A percentile compares a stretch with the other conserved stretches of the same genome.
Conservation (phyloP, 805 yeast genomes). For the Barnettozyma siamensis region DNA sequence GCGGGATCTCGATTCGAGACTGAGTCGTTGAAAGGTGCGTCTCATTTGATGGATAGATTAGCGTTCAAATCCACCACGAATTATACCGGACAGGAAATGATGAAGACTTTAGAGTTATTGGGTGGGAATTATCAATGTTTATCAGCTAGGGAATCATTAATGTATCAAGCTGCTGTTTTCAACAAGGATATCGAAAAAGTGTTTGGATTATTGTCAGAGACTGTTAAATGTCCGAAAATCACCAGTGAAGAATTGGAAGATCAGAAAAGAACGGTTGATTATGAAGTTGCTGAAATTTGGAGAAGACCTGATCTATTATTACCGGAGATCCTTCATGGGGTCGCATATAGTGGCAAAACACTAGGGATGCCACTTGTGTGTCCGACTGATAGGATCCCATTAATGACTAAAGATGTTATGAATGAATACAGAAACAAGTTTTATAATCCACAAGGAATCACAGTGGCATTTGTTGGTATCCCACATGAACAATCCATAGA, state of each 20-base stretch:
- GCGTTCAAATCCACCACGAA: conserved; percentile 72
- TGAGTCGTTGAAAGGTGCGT: conserved; percentile 55
- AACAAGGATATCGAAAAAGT: conserved; percentile 76
- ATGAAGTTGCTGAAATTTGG: conserved; percentile 80
- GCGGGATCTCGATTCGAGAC: conserved; percentile 88
- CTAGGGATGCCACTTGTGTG: conserved; percentile 84
- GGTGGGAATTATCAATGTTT: conserved; percentile 96
- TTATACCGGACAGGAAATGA: conserved; percentile 60
- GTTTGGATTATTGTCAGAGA: conserved; percentile 71
- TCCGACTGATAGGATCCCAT: conserved; percentile 60
- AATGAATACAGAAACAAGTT: conserved; percentile 56
- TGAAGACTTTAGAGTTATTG: conserved; percentile 64
- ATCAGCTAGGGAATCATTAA: conserved; percentile 83
- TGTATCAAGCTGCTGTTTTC: conserved; percentile 94
- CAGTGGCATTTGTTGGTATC: conserved; percentile 85
- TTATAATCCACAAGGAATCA: conserved; percentile 75
- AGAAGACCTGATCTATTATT: conserved; percentile 76
- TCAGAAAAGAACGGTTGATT: conserved; percentile 66
- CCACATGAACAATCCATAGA: conserved; percentile 62
- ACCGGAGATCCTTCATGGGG: conserved; percentile 85
- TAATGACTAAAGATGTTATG: conserved; percentile 48
- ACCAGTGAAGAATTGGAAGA: conserved; percentile 67
- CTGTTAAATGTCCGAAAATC: conserved; percentile 66
- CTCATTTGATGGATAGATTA: conserved; percentile 80
- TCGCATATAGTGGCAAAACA: conserved; percentile 68